phyloP scores from a whole-genome alignment of 2,329 filamentous ascomycete genomes.

The Teratosphaeria zuluensis region DNA sequence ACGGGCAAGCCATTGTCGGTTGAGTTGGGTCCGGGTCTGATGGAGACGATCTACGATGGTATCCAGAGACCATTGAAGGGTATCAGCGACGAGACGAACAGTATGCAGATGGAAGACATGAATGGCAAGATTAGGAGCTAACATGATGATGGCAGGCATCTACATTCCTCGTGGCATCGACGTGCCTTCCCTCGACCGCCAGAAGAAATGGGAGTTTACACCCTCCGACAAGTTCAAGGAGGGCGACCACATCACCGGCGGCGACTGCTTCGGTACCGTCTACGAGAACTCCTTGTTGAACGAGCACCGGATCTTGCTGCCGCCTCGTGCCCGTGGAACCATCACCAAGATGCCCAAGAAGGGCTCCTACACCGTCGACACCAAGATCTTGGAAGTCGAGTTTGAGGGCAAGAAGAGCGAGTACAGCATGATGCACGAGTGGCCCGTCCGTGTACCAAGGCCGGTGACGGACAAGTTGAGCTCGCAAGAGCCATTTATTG shows the following conservation, averaged over 20 bases:
- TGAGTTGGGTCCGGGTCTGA: conserved; percentile 89
- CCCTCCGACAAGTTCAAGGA: conserved; percentile 69
- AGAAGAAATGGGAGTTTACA: conserved; percentile 94
- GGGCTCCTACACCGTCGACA: conserved; percentile 86
- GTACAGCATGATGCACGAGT: conserved; percentile 97
- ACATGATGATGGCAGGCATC: conserved; percentile 41
- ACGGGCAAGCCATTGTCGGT: conserved; percentile 96
- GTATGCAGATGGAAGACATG: conserved; percentile 27
- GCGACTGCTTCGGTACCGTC: conserved; percentile 90
- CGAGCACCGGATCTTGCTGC: conserved; percentile 86
- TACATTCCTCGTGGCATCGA: conserved; percentile 95
- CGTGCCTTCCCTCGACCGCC: conserved; percentile 76
- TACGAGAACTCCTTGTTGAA: conserved; percentile 92
- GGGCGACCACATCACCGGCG: conserved; percentile 91
- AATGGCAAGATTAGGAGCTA: background rate
- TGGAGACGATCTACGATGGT: conserved; percentile 99
- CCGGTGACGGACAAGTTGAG: conserved; percentile 87
- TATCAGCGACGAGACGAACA: conserved; percentile 67
- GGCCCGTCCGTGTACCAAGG: conserved; percentile 93
- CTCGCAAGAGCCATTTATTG: conserved; percentile 82
- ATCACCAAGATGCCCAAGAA: conserved; percentile 85
- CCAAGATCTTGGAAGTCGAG: conserved; percentile 90
- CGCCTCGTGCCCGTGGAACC: conserved; percentile 78
- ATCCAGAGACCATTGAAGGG: conserved; percentile 89
- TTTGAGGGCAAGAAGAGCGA: conserved; percentile 94